These are phyloP conservation scores for Lyophyllum shimeji DNA, from an alignment of 768 basidiomycete genomes.

Conservation along the genomic window DNA sequence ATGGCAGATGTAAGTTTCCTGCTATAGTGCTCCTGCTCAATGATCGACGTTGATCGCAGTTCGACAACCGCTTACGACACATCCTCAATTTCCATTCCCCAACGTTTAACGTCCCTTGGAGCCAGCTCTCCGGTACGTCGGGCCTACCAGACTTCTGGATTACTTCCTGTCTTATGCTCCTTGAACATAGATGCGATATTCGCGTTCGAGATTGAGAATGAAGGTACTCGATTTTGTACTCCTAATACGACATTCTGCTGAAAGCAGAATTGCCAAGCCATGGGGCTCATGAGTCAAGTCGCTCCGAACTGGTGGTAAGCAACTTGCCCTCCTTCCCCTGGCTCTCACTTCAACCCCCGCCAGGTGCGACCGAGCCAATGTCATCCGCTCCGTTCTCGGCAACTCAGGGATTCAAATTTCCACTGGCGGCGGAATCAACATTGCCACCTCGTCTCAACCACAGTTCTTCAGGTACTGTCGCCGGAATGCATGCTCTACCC, in stretches of 20 bases:
- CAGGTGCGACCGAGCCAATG: constrained; percentile 23
- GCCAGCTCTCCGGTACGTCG: constrained; percentile 19
- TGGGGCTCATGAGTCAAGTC: constrained; percentile 26
- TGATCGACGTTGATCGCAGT: constrained; percentile 8
- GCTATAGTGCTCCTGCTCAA: neutral
- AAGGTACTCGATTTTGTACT: constrained; percentile 8
- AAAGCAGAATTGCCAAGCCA: constrained; percentile 3
- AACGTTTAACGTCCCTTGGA: constrained; percentile 23
- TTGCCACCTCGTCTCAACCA: constrained; percentile 24
- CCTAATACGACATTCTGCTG: neutral
- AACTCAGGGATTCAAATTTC: constrained; percentile 24
- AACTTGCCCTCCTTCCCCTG: neutral
- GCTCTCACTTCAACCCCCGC: too few species aligned
- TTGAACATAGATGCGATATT: constrained; percentile 21
- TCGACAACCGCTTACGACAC: constrained; percentile 23
- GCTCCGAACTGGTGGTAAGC: constrained; percentile 25
- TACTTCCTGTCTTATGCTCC: neutral
- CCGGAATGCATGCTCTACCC: neutral
- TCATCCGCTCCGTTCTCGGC: constrained; percentile 24
- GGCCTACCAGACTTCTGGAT: too few species aligned
- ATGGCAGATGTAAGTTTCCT: constrained; percentile 19
- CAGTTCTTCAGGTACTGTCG: constrained; percentile 24
- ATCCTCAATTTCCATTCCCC: constrained; percentile 26
- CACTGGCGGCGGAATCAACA: constrained; percentile 24
- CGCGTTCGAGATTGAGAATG: constrained; percentile 25